Conservation (phyloP, 441 rosid species). For the Populus hybrid region DNA sequence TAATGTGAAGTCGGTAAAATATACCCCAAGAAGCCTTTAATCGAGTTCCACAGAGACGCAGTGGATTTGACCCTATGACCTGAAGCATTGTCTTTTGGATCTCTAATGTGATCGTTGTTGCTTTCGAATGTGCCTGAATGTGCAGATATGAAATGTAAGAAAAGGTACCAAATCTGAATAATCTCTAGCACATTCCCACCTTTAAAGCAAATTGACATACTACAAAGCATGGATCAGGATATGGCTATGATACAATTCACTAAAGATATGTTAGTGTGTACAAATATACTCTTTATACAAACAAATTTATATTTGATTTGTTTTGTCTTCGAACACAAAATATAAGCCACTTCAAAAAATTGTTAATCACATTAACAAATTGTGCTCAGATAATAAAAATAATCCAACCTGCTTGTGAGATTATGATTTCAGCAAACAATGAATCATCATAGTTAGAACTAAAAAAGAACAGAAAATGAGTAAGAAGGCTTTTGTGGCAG, state of each 20-base stretch:
- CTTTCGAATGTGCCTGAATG: conserved; percentile 30
- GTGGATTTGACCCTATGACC: conserved; percentile 24
- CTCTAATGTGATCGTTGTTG: conserved; percentile 4
- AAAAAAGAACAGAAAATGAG: neutral
- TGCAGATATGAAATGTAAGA: conserved; percentile 1
- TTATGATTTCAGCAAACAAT: neutral
- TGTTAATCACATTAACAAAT: too few relatives aligned
- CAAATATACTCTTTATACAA: neutral
- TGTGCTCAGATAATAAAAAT: too few relatives aligned
- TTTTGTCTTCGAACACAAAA: neutral
- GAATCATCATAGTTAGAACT: neutral
- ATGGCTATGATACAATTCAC: neutral
- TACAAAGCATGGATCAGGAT: neutral
- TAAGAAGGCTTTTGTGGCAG: neutral
- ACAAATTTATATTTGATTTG: neutral
- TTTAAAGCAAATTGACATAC: neutral
- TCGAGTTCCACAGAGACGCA: conserved; percentile 52
- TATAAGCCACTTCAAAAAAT: neutral
- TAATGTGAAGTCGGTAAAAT: conserved; percentile 8
- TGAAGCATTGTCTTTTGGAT: conserved; percentile 26
- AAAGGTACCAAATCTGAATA: neutral
- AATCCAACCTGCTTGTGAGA: too few relatives aligned
- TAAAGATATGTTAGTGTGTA: neutral
- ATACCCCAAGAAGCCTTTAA: conserved; percentile 61
- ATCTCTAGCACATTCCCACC: neutral